Evolutionary conservation across 75 land plant genomes (phyloP), one percentile per base, ranked within the genome.

Genomic region (Pinus albicaulis): DNA sequence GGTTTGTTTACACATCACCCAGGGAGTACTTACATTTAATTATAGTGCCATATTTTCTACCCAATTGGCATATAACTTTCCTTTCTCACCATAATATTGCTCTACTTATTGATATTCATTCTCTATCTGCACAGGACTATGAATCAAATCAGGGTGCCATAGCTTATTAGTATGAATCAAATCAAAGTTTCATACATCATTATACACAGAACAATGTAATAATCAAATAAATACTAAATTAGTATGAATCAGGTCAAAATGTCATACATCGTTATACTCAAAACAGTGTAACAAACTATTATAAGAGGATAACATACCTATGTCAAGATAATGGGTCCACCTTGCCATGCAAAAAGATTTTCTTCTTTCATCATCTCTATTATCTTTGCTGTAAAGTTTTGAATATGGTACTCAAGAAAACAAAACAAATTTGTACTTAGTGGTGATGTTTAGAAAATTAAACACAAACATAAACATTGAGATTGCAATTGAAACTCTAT

Each of bases 251-350:
- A 25, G 10, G 7, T 70, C n/a, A 24, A 44, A 60, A 55, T 5
- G 36, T 16, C 14, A 41, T 26, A 10, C 8, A 10, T 31, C 56
- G 17, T 4, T 19, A 31, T 28, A 22, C 36, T 15, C 7, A 17
- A 6, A 36, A 44, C 19, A 26, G 7, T 65, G 11, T 60, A 62
- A 22, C 38, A 53, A 64, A 24, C 26, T 28, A 75, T 57, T 17
- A 25, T 3, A 63, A 64, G 24, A 64, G 16, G 34, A 36, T 24
- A 23, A 25, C 26, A 8, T 56, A 94, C 98, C 98, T 95, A 96
- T 31, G 92, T 78, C 36, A 95, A 74, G 52, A 95, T 93, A 55
- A 95, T 87, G 5, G 98, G 96, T 48, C 98, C 98, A 65, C 98
- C 98, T 79, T 95, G 98, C 34, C 89, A 82, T 63, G 91, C 91